These are phyloP conservation scores for Paramecium pentaurelia DNA, from an alignment of 73 alveolate species.

Conservation along the genomic window DNA sequence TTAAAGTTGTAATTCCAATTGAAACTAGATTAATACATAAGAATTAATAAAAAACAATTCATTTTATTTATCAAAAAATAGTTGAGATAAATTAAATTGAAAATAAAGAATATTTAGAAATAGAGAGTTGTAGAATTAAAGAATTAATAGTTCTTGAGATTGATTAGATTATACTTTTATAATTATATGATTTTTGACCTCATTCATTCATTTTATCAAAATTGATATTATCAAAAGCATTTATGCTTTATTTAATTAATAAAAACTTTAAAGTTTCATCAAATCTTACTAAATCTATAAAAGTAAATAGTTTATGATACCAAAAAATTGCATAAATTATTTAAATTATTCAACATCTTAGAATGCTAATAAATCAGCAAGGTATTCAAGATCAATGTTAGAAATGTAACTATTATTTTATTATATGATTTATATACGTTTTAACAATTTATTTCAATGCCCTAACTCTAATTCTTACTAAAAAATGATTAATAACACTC, in stretches of 20 bases:
- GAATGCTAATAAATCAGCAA: slow-evolving; percentile 12
- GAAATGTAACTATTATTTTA: not conserved
- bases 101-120: too few relatives aligned
- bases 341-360: slow-evolving; percentile 13
- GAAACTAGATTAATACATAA: too few relatives aligned
- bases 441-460: slow-evolving; percentile 59
- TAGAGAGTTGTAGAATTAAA: not conserved
- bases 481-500: slow-evolving; percentile 70
- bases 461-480: slow-evolving; percentile 63
- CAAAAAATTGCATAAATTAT: slow-evolving; percentile 1
- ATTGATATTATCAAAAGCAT: slow-evolving; percentile 36
- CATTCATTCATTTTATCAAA: slow-evolving; percentile 11
- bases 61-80: too few relatives aligned
- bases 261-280: slow-evolving; percentile 8
- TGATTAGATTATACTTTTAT: not conserved
- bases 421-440: not conserved
- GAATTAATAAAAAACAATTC: too few relatives aligned
- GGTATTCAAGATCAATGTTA: not conserved
- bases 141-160: not conserved
- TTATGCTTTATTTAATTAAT: not conserved
- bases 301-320: not conserved
- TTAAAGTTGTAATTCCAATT: too few relatives aligned
- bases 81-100: too few relatives aligned
- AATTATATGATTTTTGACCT: not conserved
- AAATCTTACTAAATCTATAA: not conserved